Evolutionary conservation across 208 protist genomes (phyloP).

Genomic region (Novymonas esmeraldas): DNA sequence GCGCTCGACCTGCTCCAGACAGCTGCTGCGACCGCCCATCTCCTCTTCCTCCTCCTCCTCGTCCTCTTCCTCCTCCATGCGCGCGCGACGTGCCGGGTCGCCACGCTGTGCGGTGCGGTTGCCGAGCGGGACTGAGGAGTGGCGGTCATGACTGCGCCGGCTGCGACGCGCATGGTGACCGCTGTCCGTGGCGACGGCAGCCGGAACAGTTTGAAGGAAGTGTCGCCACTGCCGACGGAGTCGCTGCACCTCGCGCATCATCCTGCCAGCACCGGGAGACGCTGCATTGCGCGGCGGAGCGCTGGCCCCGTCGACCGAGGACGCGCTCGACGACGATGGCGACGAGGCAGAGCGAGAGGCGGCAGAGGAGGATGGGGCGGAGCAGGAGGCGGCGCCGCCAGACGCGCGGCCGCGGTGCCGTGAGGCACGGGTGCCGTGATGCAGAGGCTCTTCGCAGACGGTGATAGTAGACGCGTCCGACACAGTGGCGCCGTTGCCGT

Average conservation of each 20-base stretch:
- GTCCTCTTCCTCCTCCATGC: not conserved
- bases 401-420: not conserved
- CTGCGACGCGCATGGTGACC: no score
- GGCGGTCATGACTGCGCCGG: no score
- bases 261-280: constrained; percentile 13
- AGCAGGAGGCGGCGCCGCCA: constrained; percentile 8
- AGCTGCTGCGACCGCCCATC: no score
- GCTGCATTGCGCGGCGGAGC: not conserved
- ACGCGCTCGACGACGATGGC: not conserved
- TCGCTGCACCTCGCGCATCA: constrained; percentile 46
- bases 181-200: not conserved
- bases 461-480: not conserved
- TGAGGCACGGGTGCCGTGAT: not conserved
- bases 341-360: constrained; percentile 8
- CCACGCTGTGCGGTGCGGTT: no score
- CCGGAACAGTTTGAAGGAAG: constrained; percentile 22
- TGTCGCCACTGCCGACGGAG: constrained; percentile 56
- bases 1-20: not conserved
- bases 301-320: not conserved
- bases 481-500: not conserved
- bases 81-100: no score
- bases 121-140: no score
- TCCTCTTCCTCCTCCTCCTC: not conserved
- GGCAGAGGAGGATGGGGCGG: not conserved
- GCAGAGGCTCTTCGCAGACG: not conserved